Evolutionary conservation across 371 early-diverging fungal genomes (phyloP).

Genomic region (Capillidium rhysosporum): DNA sequence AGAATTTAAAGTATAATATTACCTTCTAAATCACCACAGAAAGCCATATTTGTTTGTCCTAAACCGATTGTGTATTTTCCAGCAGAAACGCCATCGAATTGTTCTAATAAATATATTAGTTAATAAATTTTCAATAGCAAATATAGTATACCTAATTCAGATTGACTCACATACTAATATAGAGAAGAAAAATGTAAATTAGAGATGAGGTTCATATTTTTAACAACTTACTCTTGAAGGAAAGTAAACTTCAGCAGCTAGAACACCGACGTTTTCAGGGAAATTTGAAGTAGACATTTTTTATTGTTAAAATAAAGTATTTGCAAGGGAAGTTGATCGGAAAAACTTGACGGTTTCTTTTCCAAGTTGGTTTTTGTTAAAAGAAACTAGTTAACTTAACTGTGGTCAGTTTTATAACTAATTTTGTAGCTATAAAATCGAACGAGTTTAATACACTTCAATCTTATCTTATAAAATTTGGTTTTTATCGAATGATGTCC

Average conservation of each 20-base stretch:
- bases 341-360: no score
- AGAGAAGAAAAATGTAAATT: background rate
- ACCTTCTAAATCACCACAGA: slow-evolving; percentile 92
- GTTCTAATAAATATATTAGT: slow-evolving; percentile 20
- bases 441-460: no score
- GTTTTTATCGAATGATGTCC: no score
- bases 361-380: no score
- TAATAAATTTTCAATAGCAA: background rate
- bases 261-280: slow-evolving; percentile 76
- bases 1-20: background rate
- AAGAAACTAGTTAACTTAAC: no score
- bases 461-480: no score
- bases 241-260: slow-evolving; percentile 86
- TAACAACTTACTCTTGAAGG: slow-evolving; percentile 43
- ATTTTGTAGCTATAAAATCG: no score
- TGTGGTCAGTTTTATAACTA: no score
- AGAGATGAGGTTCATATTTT: no score
- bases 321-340: background rate
- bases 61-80: slow-evolving; percentile 97
- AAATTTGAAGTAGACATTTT: slow-evolving; percentile 8
- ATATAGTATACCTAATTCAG: slow-evolving; percentile 24
- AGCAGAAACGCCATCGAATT: slow-evolving; percentile 75
- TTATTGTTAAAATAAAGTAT: background rate
- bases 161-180: slow-evolving; percentile 66
- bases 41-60: slow-evolving; percentile 87